Evolutionary conservation across 352 stramenopile species (phyloP).

Genomic region (Bremia lactucae): DNA sequence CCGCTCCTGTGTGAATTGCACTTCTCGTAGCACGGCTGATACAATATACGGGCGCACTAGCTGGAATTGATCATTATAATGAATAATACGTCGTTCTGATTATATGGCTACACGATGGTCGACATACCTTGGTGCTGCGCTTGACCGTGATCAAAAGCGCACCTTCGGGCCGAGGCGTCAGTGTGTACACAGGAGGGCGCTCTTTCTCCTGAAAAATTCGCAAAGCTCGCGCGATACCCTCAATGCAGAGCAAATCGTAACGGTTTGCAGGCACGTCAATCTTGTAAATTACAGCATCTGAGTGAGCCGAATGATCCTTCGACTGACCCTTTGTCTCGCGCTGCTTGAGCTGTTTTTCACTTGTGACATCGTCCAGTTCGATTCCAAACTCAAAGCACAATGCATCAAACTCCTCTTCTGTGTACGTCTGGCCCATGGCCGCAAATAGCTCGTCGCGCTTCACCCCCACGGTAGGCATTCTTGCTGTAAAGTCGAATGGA

Average conservation of each 20-base stretch:
- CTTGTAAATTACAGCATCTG: constrained; percentile 96
- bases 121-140: constrained; percentile 62
- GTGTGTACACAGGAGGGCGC: constrained; percentile 78
- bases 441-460: constrained; percentile 96
- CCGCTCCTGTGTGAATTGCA: constrained; percentile 91
- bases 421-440: constrained; percentile 94
- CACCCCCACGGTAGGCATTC: constrained; percentile 96
- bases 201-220: constrained; percentile 96
- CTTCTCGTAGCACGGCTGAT: constrained; percentile 93
- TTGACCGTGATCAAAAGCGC: constrained; percentile 85
- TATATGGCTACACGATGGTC: no score
- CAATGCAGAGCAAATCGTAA: constrained; percentile 99
- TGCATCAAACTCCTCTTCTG: constrained; percentile 98
- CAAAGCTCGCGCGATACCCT: constrained; percentile 94
- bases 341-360: constrained; percentile 79
- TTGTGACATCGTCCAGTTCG: constrained; percentile 91
- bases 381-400: constrained; percentile 99
- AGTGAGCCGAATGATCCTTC: constrained; percentile 44
- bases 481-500: no score
- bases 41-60: constrained; percentile 95
- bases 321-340: constrained; percentile 59
- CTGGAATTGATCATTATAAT: no score
- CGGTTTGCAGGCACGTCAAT: constrained; percentile 99
- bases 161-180: constrained; percentile 41
- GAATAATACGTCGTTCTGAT: no score